Conservation (phyloP, 2,329 filamentous ascomycete genomes). For the Paecilomyces sp. region DNA sequence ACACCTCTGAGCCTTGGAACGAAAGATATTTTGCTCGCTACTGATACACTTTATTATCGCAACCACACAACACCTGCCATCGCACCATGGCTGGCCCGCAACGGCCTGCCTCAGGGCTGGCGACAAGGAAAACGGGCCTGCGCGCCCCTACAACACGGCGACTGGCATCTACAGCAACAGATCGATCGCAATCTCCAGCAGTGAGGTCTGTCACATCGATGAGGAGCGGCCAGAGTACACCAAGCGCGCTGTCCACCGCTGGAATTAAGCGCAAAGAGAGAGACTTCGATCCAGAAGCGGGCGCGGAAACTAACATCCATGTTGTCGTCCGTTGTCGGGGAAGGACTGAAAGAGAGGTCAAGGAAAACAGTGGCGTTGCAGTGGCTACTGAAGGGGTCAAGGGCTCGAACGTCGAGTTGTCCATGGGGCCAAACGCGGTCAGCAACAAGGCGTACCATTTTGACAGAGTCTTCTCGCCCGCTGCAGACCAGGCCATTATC, state of each 20-base stretch:
- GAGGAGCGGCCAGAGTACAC: conserved; percentile 35
- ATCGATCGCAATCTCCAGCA: conserved; percentile 61
- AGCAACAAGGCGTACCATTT: conserved; percentile 97
- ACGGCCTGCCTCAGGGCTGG: conserved; percentile 42
- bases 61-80: neutral
- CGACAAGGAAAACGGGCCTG: conserved; percentile 44
- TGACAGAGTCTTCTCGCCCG: conserved; percentile 92
- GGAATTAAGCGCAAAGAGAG: conserved; percentile 79
- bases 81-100: conserved; percentile 48
- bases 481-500: conserved; percentile 86
- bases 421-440: conserved; percentile 85
- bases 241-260: conserved; percentile 41
- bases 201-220: conserved; percentile 50
- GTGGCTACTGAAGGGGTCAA: conserved; percentile 82
- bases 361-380: conserved; percentile 91
- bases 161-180: conserved; percentile 46
- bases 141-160: conserved; percentile 43
- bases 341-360: conserved; percentile 83
- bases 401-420: conserved; percentile 74
- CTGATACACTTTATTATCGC: neutral
- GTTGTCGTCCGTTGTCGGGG: conserved; percentile 93
- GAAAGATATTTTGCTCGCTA: neutral
- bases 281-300: conserved; percentile 65
- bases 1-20: neutral
- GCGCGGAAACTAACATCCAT: conserved; percentile 91